Base-by-base conservation (phyloP, 805 yeast species). In the Candida michaelii region DNA sequence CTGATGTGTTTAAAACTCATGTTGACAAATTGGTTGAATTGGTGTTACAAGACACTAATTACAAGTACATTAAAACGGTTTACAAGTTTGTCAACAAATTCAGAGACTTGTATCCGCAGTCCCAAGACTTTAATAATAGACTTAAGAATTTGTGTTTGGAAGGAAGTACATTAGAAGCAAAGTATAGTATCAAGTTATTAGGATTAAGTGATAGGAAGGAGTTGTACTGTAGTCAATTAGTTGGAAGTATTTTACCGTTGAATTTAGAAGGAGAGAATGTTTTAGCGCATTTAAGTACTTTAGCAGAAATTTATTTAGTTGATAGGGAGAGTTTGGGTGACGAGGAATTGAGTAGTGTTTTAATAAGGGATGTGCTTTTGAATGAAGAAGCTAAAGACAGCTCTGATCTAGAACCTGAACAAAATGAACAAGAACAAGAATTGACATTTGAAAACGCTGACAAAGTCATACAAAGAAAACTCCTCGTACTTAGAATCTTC, bases 361-460 rank as follows among this genome's bases (percentile, higher is more conserved):
- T 89, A 31, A 79, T 86, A 7, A 80, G 81, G 42, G 76, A 82
- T 11, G 68, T 87, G 2, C 66, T 89, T 13, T 62, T 85, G 62
- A 72, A 6, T 14, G 16, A 13, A 24, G n/a, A 34, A 12, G 13
- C 4, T 7, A 4, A 34, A 14, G 11, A n/a, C n/a, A n/a, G n/a
- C n/a, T 8, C 23, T 21, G 23, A 21, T 8, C 8, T 8, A 6
- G 23, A 21, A 21, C 8, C 23, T 21, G 23, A 21, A 6, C 23
- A 35, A 5, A 6, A 35, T 10, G 11, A 85, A 85, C 55, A 51
- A 21, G 49, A 57, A 0, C 50, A 18, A 12, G 15, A 24, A 17
- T 2, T 4, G 4, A 35, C 9, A n/a, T 13, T 35, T 7, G 35
- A 30, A 7, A 34, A 10, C 9, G 69, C 1, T 43, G 52, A 25